phyloP scores from a whole-genome alignment of 176 grass and related monocot genomes.

The Raddia guianensis region DNA sequence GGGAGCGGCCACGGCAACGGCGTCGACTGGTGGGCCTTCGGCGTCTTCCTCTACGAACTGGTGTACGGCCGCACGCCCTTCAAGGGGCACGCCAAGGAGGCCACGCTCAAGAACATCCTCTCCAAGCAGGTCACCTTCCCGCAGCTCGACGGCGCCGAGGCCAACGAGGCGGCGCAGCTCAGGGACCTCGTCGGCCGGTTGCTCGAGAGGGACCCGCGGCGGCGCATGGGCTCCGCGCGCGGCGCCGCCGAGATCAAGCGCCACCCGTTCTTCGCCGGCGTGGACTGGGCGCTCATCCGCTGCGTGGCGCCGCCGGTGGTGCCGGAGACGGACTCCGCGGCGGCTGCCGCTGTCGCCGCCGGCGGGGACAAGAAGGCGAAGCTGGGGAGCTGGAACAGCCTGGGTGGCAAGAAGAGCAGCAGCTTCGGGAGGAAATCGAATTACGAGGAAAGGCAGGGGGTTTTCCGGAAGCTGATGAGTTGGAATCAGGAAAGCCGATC shows the following conservation, averaged over 20 bases:
- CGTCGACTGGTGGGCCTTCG: conserved; percentile 98
- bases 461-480: conserved; percentile 51
- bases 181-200: conserved; percentile 62
- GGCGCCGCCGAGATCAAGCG: conserved; percentile 87
- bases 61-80: conserved; percentile 89
- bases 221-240: conserved; percentile 66
- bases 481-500: conserved; percentile 43
- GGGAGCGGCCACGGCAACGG: conserved; percentile 78
- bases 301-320: conserved; percentile 74
- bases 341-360: conserved; percentile 10
- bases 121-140: conserved; percentile 73
- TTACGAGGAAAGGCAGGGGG: conserved; percentile 45
- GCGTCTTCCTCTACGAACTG: conserved; percentile 89
- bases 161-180: conserved; percentile 58
- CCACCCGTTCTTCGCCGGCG: conserved; percentile 78
- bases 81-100: conserved; percentile 83
- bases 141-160: conserved; percentile 44
- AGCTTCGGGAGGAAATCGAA: conserved; percentile 44
- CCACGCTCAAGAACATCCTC: conserved; percentile 82
- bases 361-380: conserved; percentile 36
- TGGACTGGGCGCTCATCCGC: conserved; percentile 80
- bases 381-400: conserved; percentile 69
- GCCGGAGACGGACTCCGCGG: conserved; percentile 36
- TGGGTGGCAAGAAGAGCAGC: conserved; percentile 54
- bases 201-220: conserved; percentile 73